Evolutionary conservation across 2,329 filamentous ascomycete species (phyloP), one percentile per base, ranked within the genome.

Genomic region (Purpureocillium takamizusanense): DNA sequence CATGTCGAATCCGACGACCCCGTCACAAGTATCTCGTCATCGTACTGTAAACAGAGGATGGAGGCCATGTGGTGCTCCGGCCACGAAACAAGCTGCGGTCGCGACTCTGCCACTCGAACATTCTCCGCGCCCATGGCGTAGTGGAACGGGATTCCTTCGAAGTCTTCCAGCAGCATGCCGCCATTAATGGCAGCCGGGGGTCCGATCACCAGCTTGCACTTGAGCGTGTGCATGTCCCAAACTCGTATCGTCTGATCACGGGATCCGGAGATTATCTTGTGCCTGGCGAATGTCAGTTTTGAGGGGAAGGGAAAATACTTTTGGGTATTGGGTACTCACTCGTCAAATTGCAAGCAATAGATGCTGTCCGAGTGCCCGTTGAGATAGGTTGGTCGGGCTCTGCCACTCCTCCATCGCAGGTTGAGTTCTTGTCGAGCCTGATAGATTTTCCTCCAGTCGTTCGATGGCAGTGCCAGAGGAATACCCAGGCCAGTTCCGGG

Each of bases 331-430:
- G 14, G 16, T 16, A 68, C 81, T 51, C 74, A 88, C 82, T 97
- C 90, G 59, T 98, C 92, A 57, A 97, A 98, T 56, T 98, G 92
- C 40, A 94, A 77, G 61, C 92, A 98, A 65, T 98, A 98, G 41
- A 98, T 94, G 48, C 88, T 95, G 59, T 98, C 92, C 18, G 81
- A 81, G 58, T 98, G 92, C 2, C 92, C 92, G 51, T 92, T 87
- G 16, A 98, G 73, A 59, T 95, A 97, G 40, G 94, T 79, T 1
- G 87, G 82, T 33, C 78, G 81, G 8, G 88, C 86, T 47, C 81
- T 80, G 40, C 85, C 83, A 36, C 80, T 68, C 51, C 77, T 81
- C 92, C 92, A 98, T 45, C 85, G 78, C 47, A 72, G 68, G 49
- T 87, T 82, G 44, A 98, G 72, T 45, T 83, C 74, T 43, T 81